Percentiles rank a stretch among this genome's conserved stretches.
phyloP scores from a whole-genome alignment of 441 rosid genomes.

The Adansonia grandidieri region DNA sequence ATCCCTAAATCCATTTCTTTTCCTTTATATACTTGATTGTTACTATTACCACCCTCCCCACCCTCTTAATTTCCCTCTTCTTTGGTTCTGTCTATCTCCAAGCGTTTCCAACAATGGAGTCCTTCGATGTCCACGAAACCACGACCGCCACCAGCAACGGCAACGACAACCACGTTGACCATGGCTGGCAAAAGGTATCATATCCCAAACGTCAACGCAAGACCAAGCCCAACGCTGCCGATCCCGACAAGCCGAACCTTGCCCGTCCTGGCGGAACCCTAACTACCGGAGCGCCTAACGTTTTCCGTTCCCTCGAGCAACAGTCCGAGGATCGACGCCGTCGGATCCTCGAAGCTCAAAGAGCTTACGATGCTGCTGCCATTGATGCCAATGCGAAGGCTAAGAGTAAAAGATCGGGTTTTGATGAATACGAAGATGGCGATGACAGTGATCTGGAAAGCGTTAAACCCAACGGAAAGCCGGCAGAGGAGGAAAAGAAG shows the following conservation, averaged over 20 bases:
- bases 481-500: conserved; percentile 51
- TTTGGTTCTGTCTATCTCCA: not conserved
- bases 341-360: conserved; percentile 52
- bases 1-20: not conserved
- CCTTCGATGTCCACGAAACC: conserved; percentile 46
- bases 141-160: conserved; percentile 11
- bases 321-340: conserved; percentile 65
- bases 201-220: conserved; percentile 72
- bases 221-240: conserved; percentile 51
- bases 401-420: conserved; percentile 53
- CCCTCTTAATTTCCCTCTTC: not conserved
- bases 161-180: conserved; percentile 41
- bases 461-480: conserved; percentile 41
- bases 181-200: conserved; percentile 81
- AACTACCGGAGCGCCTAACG: conserved; percentile 44
- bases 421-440: conserved; percentile 43
- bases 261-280: conserved; percentile 31
- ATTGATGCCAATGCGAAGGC: conserved; percentile 38
- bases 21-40: not conserved
- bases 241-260: conserved; percentile 25
- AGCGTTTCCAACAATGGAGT: conserved; percentile 42
- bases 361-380: conserved; percentile 38
- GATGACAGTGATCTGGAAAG: conserved; percentile 48
- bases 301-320: conserved; percentile 62
- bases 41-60: not conserved